Conservation (phyloP, 1,284 basidiomycete genomes). For the Pyrrhoderma lamaoense region DNA sequence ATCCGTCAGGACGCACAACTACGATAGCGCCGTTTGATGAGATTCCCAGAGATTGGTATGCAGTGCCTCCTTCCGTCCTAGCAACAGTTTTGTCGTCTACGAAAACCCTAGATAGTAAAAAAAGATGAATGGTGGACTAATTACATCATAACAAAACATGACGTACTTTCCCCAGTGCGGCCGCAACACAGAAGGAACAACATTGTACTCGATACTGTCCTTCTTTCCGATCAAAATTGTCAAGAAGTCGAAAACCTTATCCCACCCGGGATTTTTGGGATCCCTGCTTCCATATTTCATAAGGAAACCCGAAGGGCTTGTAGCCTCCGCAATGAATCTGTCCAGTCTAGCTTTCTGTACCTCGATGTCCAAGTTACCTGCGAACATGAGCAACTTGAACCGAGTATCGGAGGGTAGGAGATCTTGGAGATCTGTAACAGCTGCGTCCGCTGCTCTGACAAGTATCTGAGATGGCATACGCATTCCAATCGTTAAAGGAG, state of each 20-base stretch:
- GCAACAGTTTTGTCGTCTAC: slow-evolving; percentile 39
- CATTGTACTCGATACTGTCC: slow-evolving; percentile 38
- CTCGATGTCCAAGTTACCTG: slow-evolving; percentile 41
- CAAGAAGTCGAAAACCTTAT: slow-evolving; percentile 46
- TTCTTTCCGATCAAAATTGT: slow-evolving; percentile 43
- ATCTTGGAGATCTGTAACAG: slow-evolving; percentile 62
- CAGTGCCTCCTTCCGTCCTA: slow-evolving; percentile 35
- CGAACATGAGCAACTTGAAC: slow-evolving; percentile 69
- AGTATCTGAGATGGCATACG: slow-evolving; percentile 53
- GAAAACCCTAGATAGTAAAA: slow-evolving; percentile 33
- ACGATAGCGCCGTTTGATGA: slow-evolving; percentile 50
- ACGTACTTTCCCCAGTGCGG: slow-evolving; percentile 63
- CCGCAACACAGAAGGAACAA: slow-evolving; percentile 44
- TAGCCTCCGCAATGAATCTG: slow-evolving; percentile 39
- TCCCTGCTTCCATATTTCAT: slow-evolving; percentile 28
- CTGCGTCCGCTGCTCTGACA: slow-evolving; percentile 55
- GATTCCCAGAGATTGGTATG: slow-evolving; percentile 54
- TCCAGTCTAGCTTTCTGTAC: slow-evolving; percentile 35
- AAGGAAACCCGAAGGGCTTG: slow-evolving; percentile 32
- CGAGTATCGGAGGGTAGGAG: slow-evolving; percentile 58
- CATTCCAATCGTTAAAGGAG: slow-evolving; percentile 46
- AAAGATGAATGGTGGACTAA: too few species aligned
- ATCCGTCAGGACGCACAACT: slow-evolving; percentile 68
- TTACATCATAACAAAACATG: background rate
- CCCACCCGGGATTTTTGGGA: slow-evolving; percentile 17